Base-by-base conservation (phyloP, 2,329 filamentous ascomycete genomes). In the Aureobasidium melanogenum region DNA sequence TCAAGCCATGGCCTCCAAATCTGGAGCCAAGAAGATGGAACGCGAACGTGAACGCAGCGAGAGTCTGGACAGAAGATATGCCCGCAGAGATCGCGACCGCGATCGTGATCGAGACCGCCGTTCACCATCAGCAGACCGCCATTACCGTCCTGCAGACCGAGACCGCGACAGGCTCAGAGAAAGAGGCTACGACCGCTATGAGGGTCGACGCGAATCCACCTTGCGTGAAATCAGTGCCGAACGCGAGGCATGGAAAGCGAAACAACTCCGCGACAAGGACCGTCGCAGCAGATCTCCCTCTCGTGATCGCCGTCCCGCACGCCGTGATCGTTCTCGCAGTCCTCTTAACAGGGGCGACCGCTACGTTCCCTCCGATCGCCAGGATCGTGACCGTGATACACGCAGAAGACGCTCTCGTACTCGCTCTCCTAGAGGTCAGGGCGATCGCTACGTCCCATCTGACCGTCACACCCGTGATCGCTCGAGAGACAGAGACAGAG, bases 1-100 rank as follows among this genome's bases (percentile, higher is more conserved):
- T 51, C 77, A 82, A 66, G 76, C 80, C 64, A 74, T 81, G 63
- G 79, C 80, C 9, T 80, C 80, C 26, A 82, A 81, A 66, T 75
- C 77, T 3, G 73, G 74, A 39, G 30, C 28, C 0, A 57, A 46
- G 28, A 47, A 38, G 19, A 8, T 30, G 15, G 43, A 57, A 10
- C 74, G 77, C 63, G 76, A 79, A 34, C 48, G 48, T 34, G 72
- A 72, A 50, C 72, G 73, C 51, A 74, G 72, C 62, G 63, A 62
- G 41, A 60, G 61, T 32, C 47, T 48, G 52, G 63, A 46, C n/a
- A 60, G 55, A 30, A 62, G 63, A 39, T 55, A 43, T 26, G 51
- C 60, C 30, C 59, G 62, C 41, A 50, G 62, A 44, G 59, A 64
- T 32, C 38, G 51, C 10, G 30, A 52, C 24, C 55, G 54, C 4